Percentiles rank a stretch among this genome's conserved stretches.
These are phyloP conservation scores for Plasmodium gallinaceum DNA, from an alignment of 169 alveolate species.

Conservation along the genomic window DNA sequence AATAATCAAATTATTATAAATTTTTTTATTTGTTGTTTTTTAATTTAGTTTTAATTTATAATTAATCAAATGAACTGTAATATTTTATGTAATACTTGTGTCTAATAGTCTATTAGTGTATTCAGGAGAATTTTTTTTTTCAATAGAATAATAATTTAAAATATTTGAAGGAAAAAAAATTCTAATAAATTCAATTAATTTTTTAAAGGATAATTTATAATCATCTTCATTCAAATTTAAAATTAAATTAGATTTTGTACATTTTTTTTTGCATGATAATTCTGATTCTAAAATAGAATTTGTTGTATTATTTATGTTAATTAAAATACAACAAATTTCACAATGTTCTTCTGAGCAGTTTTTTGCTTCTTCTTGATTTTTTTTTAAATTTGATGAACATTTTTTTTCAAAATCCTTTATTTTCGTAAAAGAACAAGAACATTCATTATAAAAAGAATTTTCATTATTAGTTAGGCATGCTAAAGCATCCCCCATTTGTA, in stretches of 20 bases:
- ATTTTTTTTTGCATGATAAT: conserved; percentile 63
- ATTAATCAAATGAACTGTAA: neutral
- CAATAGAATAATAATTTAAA: conserved; percentile 43
- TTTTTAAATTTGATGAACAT: conserved; percentile 68
- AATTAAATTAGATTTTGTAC: conserved; percentile 39
- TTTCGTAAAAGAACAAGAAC: conserved; percentile 61
- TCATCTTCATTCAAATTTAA: conserved; percentile 49
- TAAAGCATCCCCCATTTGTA: conserved; percentile 60
- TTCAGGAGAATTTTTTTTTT: conserved; percentile 12
- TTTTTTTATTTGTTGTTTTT: neutral
- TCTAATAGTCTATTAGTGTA: conserved; percentile 43
- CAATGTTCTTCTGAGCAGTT: conserved; percentile 70
- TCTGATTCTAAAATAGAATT: conserved; percentile 62
- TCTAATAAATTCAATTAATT: conserved; percentile 70
- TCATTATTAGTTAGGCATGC: conserved; percentile 46
- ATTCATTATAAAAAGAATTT: conserved; percentile 34
- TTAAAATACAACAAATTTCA: conserved; percentile 75
- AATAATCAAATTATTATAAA: neutral
- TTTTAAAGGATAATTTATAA: conserved; percentile 57
- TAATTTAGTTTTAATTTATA: neutral
- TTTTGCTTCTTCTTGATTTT: conserved; percentile 76
- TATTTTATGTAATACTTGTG: conserved; percentile 12
- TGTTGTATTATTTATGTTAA: conserved; percentile 2
- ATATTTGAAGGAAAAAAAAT: conserved; percentile 67
- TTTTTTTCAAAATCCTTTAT: conserved; percentile 67